These are phyloP conservation scores for Phytopythium vexans DNA, from an alignment of 352 stramenopile species.

Conservation along the genomic window DNA sequence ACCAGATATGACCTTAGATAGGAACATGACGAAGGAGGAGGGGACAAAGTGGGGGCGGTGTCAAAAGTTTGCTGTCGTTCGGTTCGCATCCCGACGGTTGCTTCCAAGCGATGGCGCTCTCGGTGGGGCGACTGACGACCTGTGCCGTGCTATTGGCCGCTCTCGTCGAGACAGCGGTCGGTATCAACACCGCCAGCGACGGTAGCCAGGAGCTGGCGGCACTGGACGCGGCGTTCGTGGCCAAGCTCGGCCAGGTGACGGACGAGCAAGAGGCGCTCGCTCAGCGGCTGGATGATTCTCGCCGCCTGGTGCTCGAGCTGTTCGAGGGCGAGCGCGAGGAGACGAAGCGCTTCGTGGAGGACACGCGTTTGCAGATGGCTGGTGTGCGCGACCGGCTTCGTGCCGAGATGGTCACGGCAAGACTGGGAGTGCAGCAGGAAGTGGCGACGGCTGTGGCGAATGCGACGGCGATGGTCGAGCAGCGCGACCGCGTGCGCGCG, in stretches of 20 bases:
- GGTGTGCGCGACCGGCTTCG: constrained; percentile 6
- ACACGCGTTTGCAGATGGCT: constrained; percentile 16
- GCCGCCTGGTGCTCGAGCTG: constrained; percentile 10
- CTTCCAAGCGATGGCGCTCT: too few relatives aligned
- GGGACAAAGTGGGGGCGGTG: too few relatives aligned
- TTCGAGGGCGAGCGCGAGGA: constrained; percentile 22
- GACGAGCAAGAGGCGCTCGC: constrained; percentile 10
- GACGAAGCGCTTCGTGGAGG: constrained; percentile 12
- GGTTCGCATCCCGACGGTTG: too few relatives aligned
- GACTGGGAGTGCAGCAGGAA: constrained; percentile 9
- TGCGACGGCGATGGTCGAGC: constrained; percentile 16
- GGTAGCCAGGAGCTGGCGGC: not conserved
- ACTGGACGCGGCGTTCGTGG: constrained; percentile 3
- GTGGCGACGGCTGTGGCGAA: constrained; percentile 9
- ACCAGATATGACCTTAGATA: too few relatives aligned
- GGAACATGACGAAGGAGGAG: too few relatives aligned
- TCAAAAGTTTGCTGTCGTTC: too few relatives aligned
- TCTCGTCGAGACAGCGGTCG: not conserved
- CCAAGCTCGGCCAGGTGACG: constrained; percentile 13
- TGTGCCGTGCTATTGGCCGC: not conserved
- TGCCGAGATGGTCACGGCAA: constrained; percentile 9
- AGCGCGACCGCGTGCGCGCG: not conserved
- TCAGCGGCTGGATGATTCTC: constrained; percentile 16
- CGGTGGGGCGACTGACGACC: too few relatives aligned
- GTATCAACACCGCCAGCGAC: not conserved